Base-by-base conservation (phyloP, 768 basidiomycete species). In the Leccinum subtestaceum region DNA sequence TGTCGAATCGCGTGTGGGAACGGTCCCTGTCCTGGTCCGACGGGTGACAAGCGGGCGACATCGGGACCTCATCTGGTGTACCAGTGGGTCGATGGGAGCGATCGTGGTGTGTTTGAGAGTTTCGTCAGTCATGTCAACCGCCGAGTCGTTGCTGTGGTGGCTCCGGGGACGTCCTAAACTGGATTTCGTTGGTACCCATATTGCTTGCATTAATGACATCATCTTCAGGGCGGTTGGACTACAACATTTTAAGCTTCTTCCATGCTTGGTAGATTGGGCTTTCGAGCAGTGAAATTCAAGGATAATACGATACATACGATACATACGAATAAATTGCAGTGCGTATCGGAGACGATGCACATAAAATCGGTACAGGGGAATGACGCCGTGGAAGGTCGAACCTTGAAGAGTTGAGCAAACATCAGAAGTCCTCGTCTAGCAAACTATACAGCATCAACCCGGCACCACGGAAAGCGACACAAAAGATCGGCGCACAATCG, bases 121-220 rank as follows among this genome's bases (percentile, higher is more conserved):
- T 87, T 93, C 61, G 78, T 78, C 21, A 82, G 82, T 60, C 89
- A 91, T 76, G 72, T 90, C 23, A 78, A 76, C 51, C 76, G 82
- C 59, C 87, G 84, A 65, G 65, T 84, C 27, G 32, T 25, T 4
- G 47, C 53, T 21, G 12, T 54, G 29, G 52, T 53, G 27, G 43
- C 5, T 45, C 12, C 15, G 19, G 57, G 40, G 11, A 7, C 25
- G 4, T 63, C 13, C 38, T 7, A 4, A 38, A 36, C 25, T n/a
- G 46, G 3, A 47, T 47, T 13, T 47, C 19, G 19, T 47, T 7
- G 45, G 17, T n/a, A 40, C 38, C 17, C 8, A n/a, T 40, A 5
- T 21, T 46, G 19, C 11, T 21, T 19, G 10, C 45, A 47, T 7
- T 23, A 46, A 11, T 2, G 10, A 23, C 45, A 46, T 13, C n/a